A percentile compares a stretch with the other conserved stretches of the same genome.
These are phyloP conservation scores for Dianthus caryophyllus DNA, from an alignment of 148 eudicot species.

Conservation along the genomic window DNA sequence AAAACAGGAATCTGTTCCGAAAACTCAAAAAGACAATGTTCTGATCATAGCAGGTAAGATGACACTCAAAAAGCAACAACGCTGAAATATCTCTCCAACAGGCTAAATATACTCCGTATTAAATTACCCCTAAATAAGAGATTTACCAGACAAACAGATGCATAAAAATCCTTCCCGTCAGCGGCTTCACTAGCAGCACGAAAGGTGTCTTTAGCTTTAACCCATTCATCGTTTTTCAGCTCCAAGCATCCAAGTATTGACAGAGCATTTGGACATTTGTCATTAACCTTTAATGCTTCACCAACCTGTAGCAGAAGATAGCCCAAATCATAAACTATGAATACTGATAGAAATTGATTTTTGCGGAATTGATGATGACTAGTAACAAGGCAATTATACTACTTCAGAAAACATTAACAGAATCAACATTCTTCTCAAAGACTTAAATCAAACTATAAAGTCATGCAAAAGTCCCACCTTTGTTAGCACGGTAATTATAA, in stretches of 20 bases:
- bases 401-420: neutral
- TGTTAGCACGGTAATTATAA: neutral
- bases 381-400: neutral
- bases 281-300: conserved; percentile 82
- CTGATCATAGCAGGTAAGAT: neutral
- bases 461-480: neutral
- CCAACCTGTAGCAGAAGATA: conserved; percentile 45
- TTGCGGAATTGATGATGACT: neutral
- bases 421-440: no score
- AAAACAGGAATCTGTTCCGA: neutral
- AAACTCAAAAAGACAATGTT: neutral
- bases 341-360: neutral
- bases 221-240: conserved; percentile 98
- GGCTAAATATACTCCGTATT: neutral
- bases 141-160: conserved; percentile 78
- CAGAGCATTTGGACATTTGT: conserved; percentile 76
- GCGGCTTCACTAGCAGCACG: conserved; percentile 87
- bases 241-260: conserved; percentile 91
- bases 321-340: conserved; percentile 8
- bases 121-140: neutral
- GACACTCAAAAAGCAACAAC: conserved; percentile 1
- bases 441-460: neutral
- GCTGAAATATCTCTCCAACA: conserved; percentile 7
- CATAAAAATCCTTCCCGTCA: conserved; percentile 78
- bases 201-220: conserved; percentile 95